Conservation (phyloP, 169 alveolate species). For the Babesia divergens region DNA sequence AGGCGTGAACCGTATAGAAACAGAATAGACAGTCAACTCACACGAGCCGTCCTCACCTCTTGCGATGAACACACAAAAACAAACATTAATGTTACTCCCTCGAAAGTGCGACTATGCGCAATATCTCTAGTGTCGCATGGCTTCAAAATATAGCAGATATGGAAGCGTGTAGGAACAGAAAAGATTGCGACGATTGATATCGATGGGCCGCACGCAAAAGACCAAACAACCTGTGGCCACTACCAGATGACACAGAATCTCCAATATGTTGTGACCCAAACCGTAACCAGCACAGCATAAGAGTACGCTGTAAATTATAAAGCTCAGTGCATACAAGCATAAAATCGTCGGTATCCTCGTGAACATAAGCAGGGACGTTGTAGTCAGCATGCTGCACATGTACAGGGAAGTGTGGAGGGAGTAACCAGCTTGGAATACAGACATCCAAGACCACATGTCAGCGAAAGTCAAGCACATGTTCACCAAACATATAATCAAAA, state of each 20-base stretch:
- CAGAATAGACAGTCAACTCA: too few species aligned
- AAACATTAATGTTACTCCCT: too few species aligned
- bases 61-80: too few species aligned
- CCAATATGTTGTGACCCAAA: slow-evolving; percentile 16
- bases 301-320: not conserved
- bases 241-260: slow-evolving; percentile 37
- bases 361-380: slow-evolving; percentile 19
- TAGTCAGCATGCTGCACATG: slow-evolving; percentile 22
- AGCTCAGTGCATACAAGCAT: slow-evolving; percentile 3
- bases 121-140: not conserved
- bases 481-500: not conserved
- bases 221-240: slow-evolving; percentile 34
- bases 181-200: slow-evolving; percentile 39
- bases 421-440: slow-evolving; percentile 15
- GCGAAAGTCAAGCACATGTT: slow-evolving; percentile 5
- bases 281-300: not conserved
- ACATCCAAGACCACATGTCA: slow-evolving; percentile 10
- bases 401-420: slow-evolving; percentile 37
- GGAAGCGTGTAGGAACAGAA: slow-evolving; percentile 54
- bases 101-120: not conserved
- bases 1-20: too few species aligned
- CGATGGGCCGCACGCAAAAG: slow-evolving; percentile 47
- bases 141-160: slow-evolving; percentile 31
- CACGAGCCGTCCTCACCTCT: too few species aligned
- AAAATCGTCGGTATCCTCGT: slow-evolving; percentile 34